Evolutionary conservation across 352 stramenopile species (phyloP), one percentile per base, ranked within the genome.

Genomic region (Globisporangium viniferum): DNA sequence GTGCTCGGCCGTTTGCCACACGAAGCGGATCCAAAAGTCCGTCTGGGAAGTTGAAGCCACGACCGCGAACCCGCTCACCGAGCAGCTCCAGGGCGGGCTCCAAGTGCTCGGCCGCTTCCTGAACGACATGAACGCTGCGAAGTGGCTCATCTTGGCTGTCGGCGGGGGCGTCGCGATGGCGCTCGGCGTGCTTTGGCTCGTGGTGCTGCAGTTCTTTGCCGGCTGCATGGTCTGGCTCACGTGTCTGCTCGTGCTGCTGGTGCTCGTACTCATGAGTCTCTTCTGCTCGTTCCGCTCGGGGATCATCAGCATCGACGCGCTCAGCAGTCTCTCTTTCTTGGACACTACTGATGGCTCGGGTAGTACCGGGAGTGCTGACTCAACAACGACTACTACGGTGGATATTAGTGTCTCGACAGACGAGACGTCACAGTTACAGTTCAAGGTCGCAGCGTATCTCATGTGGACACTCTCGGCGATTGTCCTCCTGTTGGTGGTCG

Each of bases 161-260:
- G 87, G 84, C 1, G 86, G 80, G 7, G 73, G 71, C 4, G 85
- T 82, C 6, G 76, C 85, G 8, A 68, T 90, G 44, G 39, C 82
- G 7, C 59, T 95, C 0, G 84, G 88, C 12, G 58, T 94, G 22
- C 4, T 91, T 5, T 95, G 86, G 87, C 68, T 96, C 31, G 66
- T 90, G 10, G 68, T 93, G 41, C 66, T 96, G n/a, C 85, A 90
- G 63, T 91, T 89, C 67, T 91, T 91, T 48, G 84, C 85, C 3
- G 81, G 80, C 2, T 86, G 75, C 59, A 84, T 94, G 39, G 82
- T 96, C n/a, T 94, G 86, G 86, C 67, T 91, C 54, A 92, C 84
- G 12, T 91, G 91, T 64, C 70, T 81, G 64, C 72, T 89, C 12
- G 78, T 93, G 31, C 58, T 95, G 10, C 41, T 84, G 46, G 72